phyloP scores from a whole-genome alignment of 176 grass and related monocot genomes.

The Hordeum vulgare region DNA sequence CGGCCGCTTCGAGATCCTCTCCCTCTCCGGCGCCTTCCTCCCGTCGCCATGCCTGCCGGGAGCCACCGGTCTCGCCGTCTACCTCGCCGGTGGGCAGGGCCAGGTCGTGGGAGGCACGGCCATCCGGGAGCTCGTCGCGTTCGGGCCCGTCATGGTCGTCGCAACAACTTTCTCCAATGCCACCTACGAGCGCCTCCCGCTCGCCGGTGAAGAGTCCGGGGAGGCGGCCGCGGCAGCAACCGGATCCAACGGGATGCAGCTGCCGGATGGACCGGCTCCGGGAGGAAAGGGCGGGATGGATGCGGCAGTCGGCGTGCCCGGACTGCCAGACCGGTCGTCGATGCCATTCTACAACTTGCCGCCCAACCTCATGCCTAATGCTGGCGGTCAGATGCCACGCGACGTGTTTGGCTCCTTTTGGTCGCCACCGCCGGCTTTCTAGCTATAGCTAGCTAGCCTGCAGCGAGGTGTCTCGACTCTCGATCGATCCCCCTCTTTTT shows the following conservation, averaged over 20 bases:
- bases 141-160: slow-evolving; percentile 65
- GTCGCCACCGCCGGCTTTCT: slow-evolving; percentile 43
- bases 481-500: background rate
- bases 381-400: slow-evolving; percentile 45
- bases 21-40: slow-evolving; percentile 65
- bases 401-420: slow-evolving; percentile 52
- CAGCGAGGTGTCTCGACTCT: background rate
- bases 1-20: slow-evolving; percentile 81
- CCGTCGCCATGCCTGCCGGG: slow-evolving; percentile 56
- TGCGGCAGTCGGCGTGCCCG: background rate
- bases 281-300: slow-evolving; percentile 21
- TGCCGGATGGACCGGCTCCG: slow-evolving; percentile 16
- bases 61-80: slow-evolving; percentile 51
- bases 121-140: slow-evolving; percentile 53
- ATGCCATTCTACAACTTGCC: slow-evolving; percentile 62
- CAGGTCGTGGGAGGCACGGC: slow-evolving; percentile 73
- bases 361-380: slow-evolving; percentile 63
- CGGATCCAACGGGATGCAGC: slow-evolving; percentile 18
- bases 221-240: background rate
- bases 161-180: slow-evolving; percentile 73
- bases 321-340: slow-evolving; percentile 27
- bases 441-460: slow-evolving; percentile 25
- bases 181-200: slow-evolving; percentile 62
- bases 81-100: slow-evolving; percentile 67
- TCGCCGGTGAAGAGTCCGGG: slow-evolving; percentile 40